phyloP scores from a whole-genome alignment of 805 yeast genomes.

The Gaillardinia entomophila region DNA sequence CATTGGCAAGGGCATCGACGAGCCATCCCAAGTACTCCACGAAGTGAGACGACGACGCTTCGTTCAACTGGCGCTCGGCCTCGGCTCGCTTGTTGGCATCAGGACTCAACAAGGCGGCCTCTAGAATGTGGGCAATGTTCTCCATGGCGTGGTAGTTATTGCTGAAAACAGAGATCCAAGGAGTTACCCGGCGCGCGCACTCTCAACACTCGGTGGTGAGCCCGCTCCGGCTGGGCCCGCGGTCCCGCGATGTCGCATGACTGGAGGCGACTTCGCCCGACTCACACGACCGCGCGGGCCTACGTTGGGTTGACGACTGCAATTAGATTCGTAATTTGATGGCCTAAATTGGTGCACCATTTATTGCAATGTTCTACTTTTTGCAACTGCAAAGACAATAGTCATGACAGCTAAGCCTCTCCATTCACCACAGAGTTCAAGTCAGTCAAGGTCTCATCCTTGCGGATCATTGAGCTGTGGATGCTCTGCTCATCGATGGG shows the following conservation, averaged over 20 bases:
- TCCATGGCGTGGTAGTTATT: constrained; percentile 35
- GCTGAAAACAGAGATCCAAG: background rate
- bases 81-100: constrained; percentile 62
- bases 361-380: too few relatives aligned
- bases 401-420: too few relatives aligned
- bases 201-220: too few relatives aligned
- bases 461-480: constrained; percentile 18
- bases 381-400: too few relatives aligned
- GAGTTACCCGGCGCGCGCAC: background rate
- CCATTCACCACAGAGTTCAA: constrained; percentile 37
- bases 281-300: too few relatives aligned
- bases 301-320: too few relatives aligned
- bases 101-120: constrained; percentile 69
- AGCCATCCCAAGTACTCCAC: constrained; percentile 65
- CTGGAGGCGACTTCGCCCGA: too few relatives aligned
- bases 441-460: constrained; percentile 52
- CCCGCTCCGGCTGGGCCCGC: too few relatives aligned
- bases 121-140: constrained; percentile 60
- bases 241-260: too few relatives aligned
- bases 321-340: too few relatives aligned
- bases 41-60: constrained; percentile 70
- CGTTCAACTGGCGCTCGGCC: constrained; percentile 73
- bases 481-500: constrained; percentile 4
- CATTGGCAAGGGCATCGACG: constrained; percentile 66
- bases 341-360: too few relatives aligned